Percentiles rank a stretch among this genome's conserved stretches.
Evolutionary conservation across 768 basidiomycete species (phyloP).

Genomic region (Strobilomyces dryophilus): DNA sequence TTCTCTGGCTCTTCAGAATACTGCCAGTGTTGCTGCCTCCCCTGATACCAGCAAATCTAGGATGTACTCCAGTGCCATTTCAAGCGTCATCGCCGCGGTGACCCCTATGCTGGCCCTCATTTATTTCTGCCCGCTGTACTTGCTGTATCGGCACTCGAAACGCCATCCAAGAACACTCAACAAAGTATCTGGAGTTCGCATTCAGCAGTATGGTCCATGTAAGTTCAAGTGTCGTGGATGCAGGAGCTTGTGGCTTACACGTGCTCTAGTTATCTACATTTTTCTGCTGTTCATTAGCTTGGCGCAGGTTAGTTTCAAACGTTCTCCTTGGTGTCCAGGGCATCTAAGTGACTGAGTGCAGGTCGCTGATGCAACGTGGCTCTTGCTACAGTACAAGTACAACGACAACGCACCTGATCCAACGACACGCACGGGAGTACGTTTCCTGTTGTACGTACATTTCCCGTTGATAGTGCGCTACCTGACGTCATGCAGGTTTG

Average conservation of each 20-base stretch:
- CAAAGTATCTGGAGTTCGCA: conserved; percentile 43
- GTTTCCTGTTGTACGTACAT: conserved; percentile 45
- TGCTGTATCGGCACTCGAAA: conserved; percentile 44
- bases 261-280: conserved; percentile 42
- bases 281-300: conserved; percentile 48
- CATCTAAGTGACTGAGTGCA: conserved; percentile 18
- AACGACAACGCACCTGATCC: conserved; percentile 49
- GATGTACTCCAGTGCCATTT: conserved; percentile 34
- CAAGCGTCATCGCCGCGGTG: conserved; percentile 33
- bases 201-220: conserved; percentile 54
- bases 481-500: conserved; percentile 39
- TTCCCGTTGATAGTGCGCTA: neutral
- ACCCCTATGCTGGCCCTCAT: conserved; percentile 35
- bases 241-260: conserved; percentile 18
- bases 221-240: conserved; percentile 16
- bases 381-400: conserved; percentile 52
- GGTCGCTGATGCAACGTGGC: conserved; percentile 56
- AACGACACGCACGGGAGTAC: conserved; percentile 39
- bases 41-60: conserved; percentile 26
- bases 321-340: neutral
- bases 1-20: conserved; percentile 28
- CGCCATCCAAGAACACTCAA: conserved; percentile 46
- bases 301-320: conserved; percentile 40
- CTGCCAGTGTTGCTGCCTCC: conserved; percentile 6
- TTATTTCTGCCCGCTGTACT: conserved; percentile 49